phyloP scores from a whole-genome alignment of 129 eudicot species.

The Smallanthus sonchifolius region DNA sequence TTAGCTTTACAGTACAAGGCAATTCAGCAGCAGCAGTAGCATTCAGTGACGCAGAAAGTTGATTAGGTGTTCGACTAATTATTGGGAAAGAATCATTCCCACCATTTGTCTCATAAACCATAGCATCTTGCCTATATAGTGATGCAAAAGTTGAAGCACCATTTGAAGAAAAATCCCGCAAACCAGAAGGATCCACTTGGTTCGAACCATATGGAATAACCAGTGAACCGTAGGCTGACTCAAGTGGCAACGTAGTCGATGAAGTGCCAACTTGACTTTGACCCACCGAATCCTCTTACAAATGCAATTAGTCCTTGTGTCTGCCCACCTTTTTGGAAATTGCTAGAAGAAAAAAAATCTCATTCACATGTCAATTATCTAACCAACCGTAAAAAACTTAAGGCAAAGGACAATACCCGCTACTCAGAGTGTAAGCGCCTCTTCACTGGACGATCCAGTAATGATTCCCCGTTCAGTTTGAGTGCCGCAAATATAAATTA shows the following conservation, averaged over 20 bases:
- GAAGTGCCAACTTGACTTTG: conserved; percentile 84
- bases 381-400: no score
- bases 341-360: no score
- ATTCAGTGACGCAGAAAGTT: conserved; percentile 78
- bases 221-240: conserved; percentile 19
- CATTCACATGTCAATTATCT: no score
- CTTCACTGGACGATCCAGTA: no score
- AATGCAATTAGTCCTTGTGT: no score
- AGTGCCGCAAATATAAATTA: no score
- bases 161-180: conserved; percentile 45
- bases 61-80: conserved; percentile 58
- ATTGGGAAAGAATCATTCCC: conserved; percentile 52
- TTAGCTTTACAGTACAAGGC: conserved; percentile 94
- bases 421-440: no score
- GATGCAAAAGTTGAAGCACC: conserved; percentile 26
- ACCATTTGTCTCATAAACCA: conserved; percentile 22
- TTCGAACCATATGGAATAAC: conserved; percentile 25
- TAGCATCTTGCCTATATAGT: background rate
- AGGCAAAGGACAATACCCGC: no score
- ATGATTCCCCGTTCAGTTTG: no score
- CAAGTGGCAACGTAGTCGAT: conserved; percentile 31
- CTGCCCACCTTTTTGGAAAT: no score
- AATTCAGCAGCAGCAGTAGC: conserved; percentile 87
- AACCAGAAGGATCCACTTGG: conserved; percentile 29
- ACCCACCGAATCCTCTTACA: no score